A percentile compares a stretch with the other conserved stretches of the same genome.
Evolutionary conservation across 495 filamentous ascomycete species (phyloP).

Genomic region (Pyrenula aspistea): DNA sequence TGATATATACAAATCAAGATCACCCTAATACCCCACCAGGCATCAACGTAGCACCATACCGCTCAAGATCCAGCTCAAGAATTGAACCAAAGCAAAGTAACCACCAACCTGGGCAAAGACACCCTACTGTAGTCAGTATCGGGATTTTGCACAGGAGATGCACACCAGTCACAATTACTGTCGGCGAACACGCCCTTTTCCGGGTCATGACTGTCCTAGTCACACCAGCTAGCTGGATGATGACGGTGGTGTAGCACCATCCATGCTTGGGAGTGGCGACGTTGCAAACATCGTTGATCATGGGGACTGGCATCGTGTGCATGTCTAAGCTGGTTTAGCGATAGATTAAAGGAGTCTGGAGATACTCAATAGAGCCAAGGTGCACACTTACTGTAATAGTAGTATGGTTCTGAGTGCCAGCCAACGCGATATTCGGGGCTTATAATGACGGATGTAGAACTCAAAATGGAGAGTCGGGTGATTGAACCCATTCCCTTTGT

Average conservation of each 20-base stretch:
- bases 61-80: not conserved
- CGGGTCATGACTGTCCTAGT: not conserved
- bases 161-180: not conserved
- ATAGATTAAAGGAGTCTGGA: too few relatives aligned
- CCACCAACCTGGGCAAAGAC: not conserved
- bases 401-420: not conserved
- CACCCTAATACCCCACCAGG: not conserved
- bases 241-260: not conserved
- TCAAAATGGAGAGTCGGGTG: not conserved
- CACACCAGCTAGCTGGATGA: not conserved
- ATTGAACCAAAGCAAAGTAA: not conserved
- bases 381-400: not conserved
- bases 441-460: not conserved
- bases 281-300: not conserved
- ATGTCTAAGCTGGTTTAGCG: not conserved
- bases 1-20: too few relatives aligned
- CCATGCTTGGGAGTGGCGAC: not conserved
- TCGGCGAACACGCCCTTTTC: not conserved
- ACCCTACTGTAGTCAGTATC: not conserved
- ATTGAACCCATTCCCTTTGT: not conserved
- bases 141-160: not conserved
- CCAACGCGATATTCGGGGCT: not conserved
- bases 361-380: not conserved
- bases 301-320: not conserved
- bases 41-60: not conserved